Conservation (phyloP, 2,329 filamentous ascomycete species). For the Penicillium aurantiogriseum region DNA sequence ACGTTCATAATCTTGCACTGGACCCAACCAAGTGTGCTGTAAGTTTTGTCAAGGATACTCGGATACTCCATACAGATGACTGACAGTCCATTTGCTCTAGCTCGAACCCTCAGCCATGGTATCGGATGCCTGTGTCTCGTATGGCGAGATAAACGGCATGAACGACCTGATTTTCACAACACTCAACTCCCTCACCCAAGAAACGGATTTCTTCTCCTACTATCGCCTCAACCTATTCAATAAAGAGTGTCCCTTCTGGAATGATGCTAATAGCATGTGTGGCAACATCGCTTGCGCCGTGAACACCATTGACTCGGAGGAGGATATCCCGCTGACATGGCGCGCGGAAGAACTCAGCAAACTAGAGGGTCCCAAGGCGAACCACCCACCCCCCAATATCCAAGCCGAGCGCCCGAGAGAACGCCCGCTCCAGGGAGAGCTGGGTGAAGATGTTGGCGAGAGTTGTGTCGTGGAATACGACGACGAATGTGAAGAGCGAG, state of each 20-base stretch:
- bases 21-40: conserved; percentile 54
- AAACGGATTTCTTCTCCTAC: conserved; percentile 97
- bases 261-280: conserved; percentile 88
- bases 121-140: conserved; percentile 91
- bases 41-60: conserved; percentile 34
- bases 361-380: conserved; percentile 84
- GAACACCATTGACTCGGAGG: conserved; percentile 90
- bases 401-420: conserved; percentile 67
- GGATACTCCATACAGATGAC: neutral
- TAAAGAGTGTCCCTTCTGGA: conserved; percentile 94
- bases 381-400: conserved; percentile 74
- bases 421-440: conserved; percentile 72
- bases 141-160: conserved; percentile 80
- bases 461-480: conserved; percentile 97
- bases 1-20: conserved; percentile 40
- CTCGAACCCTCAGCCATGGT: conserved; percentile 87
- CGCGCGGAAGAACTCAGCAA: conserved; percentile 88
- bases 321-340: conserved; percentile 90
- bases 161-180: conserved; percentile 75
- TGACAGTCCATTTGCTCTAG: conserved; percentile 49
- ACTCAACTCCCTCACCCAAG: conserved; percentile 75
- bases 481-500: conserved; percentile 92
- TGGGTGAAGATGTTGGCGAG: conserved; percentile 86
- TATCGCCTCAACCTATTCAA: conserved; percentile 94
- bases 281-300: conserved; percentile 96